Percentiles rank a stretch among this genome's conserved stretches.
Conservation (phyloP, 495 filamentous ascomycete species). For the Mytilinidion resinicola region DNA sequence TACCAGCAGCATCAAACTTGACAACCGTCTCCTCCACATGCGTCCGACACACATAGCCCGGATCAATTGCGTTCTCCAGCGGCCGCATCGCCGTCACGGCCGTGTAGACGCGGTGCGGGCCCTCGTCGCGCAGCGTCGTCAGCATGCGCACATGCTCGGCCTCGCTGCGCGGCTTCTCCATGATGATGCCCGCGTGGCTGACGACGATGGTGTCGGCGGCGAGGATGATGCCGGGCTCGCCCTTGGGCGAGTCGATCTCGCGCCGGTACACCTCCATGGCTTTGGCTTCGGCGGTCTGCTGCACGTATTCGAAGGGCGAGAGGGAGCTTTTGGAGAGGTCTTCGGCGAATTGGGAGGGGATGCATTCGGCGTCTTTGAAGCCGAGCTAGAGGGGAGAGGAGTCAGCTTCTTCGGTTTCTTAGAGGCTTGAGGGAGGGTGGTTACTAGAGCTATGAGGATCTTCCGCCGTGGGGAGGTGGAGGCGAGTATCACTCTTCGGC, state of each 20-base stretch:
- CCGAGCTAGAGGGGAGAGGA: constrained; percentile 47
- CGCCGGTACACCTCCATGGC: constrained; percentile 68
- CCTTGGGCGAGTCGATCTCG: constrained; percentile 49
- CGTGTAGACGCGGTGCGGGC: constrained; percentile 72
- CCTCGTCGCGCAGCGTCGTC: constrained; percentile 64
- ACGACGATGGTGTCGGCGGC: constrained; percentile 92
- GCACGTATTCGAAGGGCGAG: constrained; percentile 81
- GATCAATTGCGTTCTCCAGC: constrained; percentile 63
- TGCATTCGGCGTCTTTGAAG: constrained; percentile 68
- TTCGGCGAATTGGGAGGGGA: constrained; percentile 74
- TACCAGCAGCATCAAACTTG: constrained; percentile 57
- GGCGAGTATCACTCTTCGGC: constrained; percentile 76
- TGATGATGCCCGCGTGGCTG: constrained; percentile 60
- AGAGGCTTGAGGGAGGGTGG: neutral
- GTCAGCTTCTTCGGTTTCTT: neutral
- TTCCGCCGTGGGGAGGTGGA: constrained; percentile 78
- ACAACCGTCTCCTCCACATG: constrained; percentile 85
- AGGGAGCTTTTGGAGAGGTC: constrained; percentile 68
- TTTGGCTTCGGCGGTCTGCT: constrained; percentile 78
- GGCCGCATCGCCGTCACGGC: constrained; percentile 77
- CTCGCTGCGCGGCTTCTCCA: constrained; percentile 83
- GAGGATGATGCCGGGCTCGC: constrained; percentile 78
- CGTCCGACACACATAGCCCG: constrained; percentile 77
- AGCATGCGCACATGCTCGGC: constrained; percentile 80
- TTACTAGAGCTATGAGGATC: constrained; percentile 63